Evolutionary conservation across 306 rosid species (phyloP), one percentile per base, ranked within the genome.

Genomic region (Corylus heterophylla): DNA sequence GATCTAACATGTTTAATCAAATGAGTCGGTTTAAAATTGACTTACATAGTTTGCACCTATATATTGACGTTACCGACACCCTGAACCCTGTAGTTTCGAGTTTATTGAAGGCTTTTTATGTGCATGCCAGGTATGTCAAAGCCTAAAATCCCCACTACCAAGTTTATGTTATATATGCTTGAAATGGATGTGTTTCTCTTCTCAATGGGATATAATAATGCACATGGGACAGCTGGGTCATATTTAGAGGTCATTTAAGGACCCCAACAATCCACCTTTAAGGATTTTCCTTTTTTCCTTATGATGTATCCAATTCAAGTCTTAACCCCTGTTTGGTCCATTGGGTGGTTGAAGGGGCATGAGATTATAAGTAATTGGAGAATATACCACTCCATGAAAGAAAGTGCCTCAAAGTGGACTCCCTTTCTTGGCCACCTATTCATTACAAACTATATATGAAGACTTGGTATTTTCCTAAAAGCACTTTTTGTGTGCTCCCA

Each of bases 391-490:
- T 86, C 85, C 79, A 78, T 76, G 75, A 61, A 85, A 76, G 66
- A 71, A 80, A 83, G 84, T 86, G 90, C 79, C 79, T 77, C 54
- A 62, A 22, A 88, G 92, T 92, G 94, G 92, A 85, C 16, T 86
- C 74, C 22, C 88, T 86, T 88, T 83, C 74, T 78, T 61, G 82
- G 88, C 81, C 88, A 79, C 80, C 81, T 54, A 44, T 83, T 54
- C 78, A 74, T 88, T 56, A 51, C 67, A 70, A 16, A 79, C 78
- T 35, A 67, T 76, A 66, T 25, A 25, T 67, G 75, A 61, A 45
- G 84, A 79, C 77, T 55, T 84, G 87, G 80, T 64, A 82, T 84
- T 79, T 81, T 48, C 64, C 76, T 42, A 42, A 85, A 81, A 84
- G 81, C 88, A 89, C 87, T 81, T 80, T 80, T 42, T 42, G 64